Base-by-base conservation (phyloP, 495 filamentous ascomycete species). In the Penicillium pulvis region DNA sequence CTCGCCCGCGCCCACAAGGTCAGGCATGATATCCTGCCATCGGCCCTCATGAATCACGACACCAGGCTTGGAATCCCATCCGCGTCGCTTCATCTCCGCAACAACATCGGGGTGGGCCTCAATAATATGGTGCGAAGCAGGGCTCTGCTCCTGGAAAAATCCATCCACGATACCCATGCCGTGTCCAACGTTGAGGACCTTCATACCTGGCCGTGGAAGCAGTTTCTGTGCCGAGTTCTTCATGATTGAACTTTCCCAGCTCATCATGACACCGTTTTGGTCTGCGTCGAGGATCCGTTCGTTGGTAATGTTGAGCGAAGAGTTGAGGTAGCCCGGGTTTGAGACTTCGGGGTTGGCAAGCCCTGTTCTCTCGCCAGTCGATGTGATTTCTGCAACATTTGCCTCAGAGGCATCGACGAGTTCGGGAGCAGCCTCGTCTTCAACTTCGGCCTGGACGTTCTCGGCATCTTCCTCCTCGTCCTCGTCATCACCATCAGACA, bases 201-300 rank as follows among this genome's bases (percentile, higher is more conserved):
- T 81, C 53, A 90, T 80, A 0, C 85, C 88, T 0, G 81, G 54
- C 0, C 72, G 65, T 0, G 87, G 84, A 19, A 87, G 72, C 2
- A 93, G 76, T 23, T 83, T 75, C 48, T 82, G 81, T 26, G 92
- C 91, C 36, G 87, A 90, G 28, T 82, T 81, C 54, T 82, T 81
- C 94, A 98, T 98, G 55, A 98, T 92, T 35, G 86, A 83, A 0
- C 87, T 87, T 73, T 98, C 94, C 94, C 94, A 98, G 28, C 88
- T 81, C 94, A 98, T 90, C 94, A 98, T 98, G 1, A 98, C 91
- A 28, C 92, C 91, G 68, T 98, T 98, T 6, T 82, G 80, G 49
- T 87, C 84, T 4, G 79, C 78, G 61, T 98, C 94, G 1, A 97
- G 81, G 9, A 98, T 82, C 31, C 90, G 86, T 56, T 88, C 85